These are phyloP conservation scores for Bruguiera sexangula DNA, from an alignment of 345 rosid genomes.

Conservation along the genomic window DNA sequence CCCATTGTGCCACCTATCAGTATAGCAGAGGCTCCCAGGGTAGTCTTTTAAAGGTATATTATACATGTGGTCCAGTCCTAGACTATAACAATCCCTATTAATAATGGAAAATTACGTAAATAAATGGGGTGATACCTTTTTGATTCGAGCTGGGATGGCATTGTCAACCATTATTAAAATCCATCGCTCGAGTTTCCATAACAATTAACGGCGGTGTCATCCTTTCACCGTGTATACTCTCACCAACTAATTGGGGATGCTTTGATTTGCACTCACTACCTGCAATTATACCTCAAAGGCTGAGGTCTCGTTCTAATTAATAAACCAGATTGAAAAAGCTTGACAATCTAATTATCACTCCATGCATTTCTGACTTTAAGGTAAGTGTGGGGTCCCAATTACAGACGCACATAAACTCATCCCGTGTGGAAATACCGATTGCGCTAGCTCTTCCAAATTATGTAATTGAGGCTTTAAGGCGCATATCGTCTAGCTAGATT, in stretches of 20 bases:
- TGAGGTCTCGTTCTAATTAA: constrained; percentile 32
- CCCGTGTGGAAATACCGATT: no score
- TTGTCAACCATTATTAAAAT: constrained; percentile 6
- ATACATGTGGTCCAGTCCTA: not conserved
- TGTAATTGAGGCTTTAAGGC: no score
- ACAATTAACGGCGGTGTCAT: constrained; percentile 11
- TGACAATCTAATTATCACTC: constrained; percentile 39
- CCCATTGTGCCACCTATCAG: constrained; percentile 61
- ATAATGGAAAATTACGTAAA: constrained; percentile 8
- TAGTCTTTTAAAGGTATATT: not conserved
- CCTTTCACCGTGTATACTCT: constrained; percentile 3
- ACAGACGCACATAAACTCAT: no score
- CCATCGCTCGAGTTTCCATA: not conserved
- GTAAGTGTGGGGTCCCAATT: constrained; percentile 22
- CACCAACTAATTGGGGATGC: constrained; percentile 4
- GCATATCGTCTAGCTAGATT: no score
- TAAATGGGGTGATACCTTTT: not conserved
- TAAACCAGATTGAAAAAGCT: constrained; percentile 38
- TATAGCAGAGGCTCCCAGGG: constrained; percentile 25
- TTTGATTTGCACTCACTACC: constrained; percentile 14
- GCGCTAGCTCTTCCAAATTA: no score
- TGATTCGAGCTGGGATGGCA: constrained; percentile 10
- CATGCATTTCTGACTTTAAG: constrained; percentile 35
- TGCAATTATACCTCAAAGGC: constrained; percentile 27
- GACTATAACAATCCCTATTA: not conserved